Conservation (phyloP, 208 protist species). For the Strigomonas culicis region DNA sequence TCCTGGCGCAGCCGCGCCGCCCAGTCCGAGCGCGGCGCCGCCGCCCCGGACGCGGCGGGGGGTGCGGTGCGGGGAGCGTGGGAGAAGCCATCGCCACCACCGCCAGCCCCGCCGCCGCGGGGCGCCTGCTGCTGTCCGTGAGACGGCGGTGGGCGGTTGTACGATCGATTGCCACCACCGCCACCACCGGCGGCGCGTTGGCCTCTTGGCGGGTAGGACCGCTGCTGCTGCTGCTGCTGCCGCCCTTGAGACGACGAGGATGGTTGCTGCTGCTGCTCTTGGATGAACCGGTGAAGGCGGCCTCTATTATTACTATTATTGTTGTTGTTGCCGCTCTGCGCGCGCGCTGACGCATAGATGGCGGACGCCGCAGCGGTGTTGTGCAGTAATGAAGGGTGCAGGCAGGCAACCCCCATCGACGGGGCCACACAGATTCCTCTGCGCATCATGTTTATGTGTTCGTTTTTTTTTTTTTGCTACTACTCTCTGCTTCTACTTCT, state of each 20-base stretch:
- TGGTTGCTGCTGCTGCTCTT: slow-evolving; percentile 16
- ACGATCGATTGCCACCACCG: not conserved
- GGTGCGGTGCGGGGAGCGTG: slow-evolving; percentile 3
- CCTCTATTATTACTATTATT: not conserved
- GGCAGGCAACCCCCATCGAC: not conserved
- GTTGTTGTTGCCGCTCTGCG: too few species aligned
- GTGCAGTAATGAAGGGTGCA: not conserved
- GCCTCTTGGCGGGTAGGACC: too few species aligned
- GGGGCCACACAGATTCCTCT: not conserved
- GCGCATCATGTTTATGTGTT: slow-evolving; percentile 12
- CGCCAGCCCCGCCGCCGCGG: not conserved
- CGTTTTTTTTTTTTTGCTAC: too few species aligned
- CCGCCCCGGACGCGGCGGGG: not conserved
- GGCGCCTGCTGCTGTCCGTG: not conserved
- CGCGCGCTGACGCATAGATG: too few species aligned
- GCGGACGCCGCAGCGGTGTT: not conserved
- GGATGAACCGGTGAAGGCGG: slow-evolving; percentile 49
- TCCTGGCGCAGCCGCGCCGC: slow-evolving; percentile 69
- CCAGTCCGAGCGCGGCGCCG: slow-evolving; percentile 34
- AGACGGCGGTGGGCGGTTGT: not conserved
- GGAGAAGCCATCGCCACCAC: not conserved
- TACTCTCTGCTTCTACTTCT: too few species aligned
- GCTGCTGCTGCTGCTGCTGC: not conserved
- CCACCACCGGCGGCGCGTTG: not conserved
- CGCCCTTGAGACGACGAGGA: not conserved